These are phyloP conservation scores for Huntiella bhutanensis DNA, from an alignment of 2,329 filamentous ascomycete genomes.

Conservation along the genomic window DNA sequence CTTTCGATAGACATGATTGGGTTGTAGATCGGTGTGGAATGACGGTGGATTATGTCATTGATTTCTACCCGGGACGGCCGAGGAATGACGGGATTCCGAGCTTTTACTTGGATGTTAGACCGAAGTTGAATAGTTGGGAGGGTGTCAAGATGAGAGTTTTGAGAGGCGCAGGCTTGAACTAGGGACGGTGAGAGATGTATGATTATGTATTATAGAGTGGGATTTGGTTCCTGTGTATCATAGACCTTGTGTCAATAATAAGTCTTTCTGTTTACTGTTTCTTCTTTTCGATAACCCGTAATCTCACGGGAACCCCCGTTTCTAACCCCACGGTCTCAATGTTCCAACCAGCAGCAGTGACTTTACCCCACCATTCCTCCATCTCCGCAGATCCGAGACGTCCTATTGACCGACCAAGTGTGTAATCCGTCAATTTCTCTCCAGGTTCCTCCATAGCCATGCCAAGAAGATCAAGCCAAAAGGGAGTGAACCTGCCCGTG, in stretches of 20 bases:
- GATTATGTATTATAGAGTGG: background rate
- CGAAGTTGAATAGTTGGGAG: constrained; percentile 50
- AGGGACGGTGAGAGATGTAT: constrained; percentile 7
- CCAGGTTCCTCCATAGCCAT: background rate
- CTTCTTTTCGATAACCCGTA: constrained; percentile 12
- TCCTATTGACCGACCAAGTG: background rate
- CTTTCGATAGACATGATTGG: constrained; percentile 97
- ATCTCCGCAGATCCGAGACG: background rate
- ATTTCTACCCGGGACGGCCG: constrained; percentile 69
- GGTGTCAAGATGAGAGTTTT: constrained; percentile 46
- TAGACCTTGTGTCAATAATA: constrained; percentile 13
- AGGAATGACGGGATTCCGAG: constrained; percentile 26
- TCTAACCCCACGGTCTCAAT: constrained; percentile 20
- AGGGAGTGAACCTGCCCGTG: constrained; percentile 7
- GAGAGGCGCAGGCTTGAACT: constrained; percentile 31
- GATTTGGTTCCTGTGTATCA: constrained; percentile 11
- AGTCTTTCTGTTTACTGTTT: constrained; percentile 4
- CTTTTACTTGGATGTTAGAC: constrained; percentile 49
- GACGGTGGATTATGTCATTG: constrained; percentile 85
- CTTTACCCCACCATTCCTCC: background rate
- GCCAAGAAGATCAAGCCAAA: background rate
- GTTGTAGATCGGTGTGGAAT: constrained; percentile 79
- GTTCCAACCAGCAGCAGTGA: constrained; percentile 20
- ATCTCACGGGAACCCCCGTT: constrained; percentile 19
- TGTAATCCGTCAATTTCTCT: background rate